phyloP scores from a whole-genome alignment of 2,329 filamentous ascomycete genomes.

The Fusarium sambucinum region DNA sequence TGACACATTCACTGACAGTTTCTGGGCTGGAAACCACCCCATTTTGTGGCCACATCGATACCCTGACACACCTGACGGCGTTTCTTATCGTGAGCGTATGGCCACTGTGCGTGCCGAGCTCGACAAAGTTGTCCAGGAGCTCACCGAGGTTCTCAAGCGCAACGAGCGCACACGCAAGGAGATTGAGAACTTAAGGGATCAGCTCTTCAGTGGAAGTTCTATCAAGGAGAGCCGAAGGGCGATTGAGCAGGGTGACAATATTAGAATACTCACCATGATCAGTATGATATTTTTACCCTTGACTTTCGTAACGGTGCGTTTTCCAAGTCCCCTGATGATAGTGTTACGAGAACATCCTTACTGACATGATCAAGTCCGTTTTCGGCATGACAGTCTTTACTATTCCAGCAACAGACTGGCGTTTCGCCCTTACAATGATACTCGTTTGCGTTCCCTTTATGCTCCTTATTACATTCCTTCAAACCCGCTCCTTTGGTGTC shows the following conservation, averaged over 20 bases:
- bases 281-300: slow-evolving; percentile 72
- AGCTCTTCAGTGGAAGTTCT: slow-evolving; percentile 72
- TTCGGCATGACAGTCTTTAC: slow-evolving; percentile 65
- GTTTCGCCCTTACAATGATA: slow-evolving; percentile 71
- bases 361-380: slow-evolving; percentile 55
- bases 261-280: slow-evolving; percentile 70
- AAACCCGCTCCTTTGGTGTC: slow-evolving; percentile 56
- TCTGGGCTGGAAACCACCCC: slow-evolving; percentile 68
- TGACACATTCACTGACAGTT: slow-evolving; percentile 68
- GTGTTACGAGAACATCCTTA: neutral
- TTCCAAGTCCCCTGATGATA: neutral
- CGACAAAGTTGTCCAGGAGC: slow-evolving; percentile 63
- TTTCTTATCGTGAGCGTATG: slow-evolving; percentile 63
- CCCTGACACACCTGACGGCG: slow-evolving; percentile 58
- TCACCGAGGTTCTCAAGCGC: slow-evolving; percentile 60
- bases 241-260: slow-evolving; percentile 73
- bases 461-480: slow-evolving; percentile 60
- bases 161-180: slow-evolving; percentile 67
- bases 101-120: slow-evolving; percentile 61
- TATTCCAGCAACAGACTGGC: slow-evolving; percentile 58
- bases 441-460: slow-evolving; percentile 68
- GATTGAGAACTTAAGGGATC: slow-evolving; percentile 68
- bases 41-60: slow-evolving; percentile 67
- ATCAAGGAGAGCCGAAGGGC: slow-evolving; percentile 71
- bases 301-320: slow-evolving; percentile 68